These are phyloP conservation scores for Malus hybrid DNA, from an alignment of 331 rosid species.

Conservation along the genomic window DNA sequence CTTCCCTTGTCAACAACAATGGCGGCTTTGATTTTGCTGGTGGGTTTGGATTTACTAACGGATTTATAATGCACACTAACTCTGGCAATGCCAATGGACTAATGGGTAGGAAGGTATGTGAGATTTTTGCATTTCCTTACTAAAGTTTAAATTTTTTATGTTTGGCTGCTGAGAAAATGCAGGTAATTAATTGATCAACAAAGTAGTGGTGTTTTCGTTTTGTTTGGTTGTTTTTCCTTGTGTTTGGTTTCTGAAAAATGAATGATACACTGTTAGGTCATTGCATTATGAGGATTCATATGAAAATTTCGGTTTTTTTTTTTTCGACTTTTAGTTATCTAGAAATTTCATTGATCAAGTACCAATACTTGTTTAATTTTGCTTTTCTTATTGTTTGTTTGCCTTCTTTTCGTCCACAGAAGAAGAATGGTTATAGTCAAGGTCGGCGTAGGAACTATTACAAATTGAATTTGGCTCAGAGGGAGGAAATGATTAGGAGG, in stretches of 20 bases:
- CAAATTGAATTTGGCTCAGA: constrained; percentile 57
- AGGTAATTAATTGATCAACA: background rate
- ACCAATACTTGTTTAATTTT: background rate
- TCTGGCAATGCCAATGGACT: constrained; percentile 49
- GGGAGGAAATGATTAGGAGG: constrained; percentile 93
- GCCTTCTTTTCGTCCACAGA: constrained; percentile 32
- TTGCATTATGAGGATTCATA: background rate
- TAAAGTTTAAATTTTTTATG: background rate
- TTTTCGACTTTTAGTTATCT: background rate
- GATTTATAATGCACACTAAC: constrained; percentile 35
- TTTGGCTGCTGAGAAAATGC: constrained; percentile 10
- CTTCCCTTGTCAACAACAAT: constrained; percentile 47
- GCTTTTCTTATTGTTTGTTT: background rate
- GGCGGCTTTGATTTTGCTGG: constrained; percentile 46
- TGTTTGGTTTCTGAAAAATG: background rate
- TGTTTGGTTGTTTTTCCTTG: background rate
- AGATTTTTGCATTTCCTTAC: background rate
- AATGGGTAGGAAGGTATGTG: constrained; percentile 64
- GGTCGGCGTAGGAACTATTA: constrained; percentile 68
- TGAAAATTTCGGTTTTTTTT: background rate
- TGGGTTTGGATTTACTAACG: constrained; percentile 61
- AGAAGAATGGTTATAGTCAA: constrained; percentile 75
- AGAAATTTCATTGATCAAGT: background rate
- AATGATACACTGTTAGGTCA: background rate
- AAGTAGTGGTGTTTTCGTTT: background rate